phyloP scores from a whole-genome alignment of 2,329 filamentous ascomycete genomes.

The Aureobasidium leucospermi region DNA sequence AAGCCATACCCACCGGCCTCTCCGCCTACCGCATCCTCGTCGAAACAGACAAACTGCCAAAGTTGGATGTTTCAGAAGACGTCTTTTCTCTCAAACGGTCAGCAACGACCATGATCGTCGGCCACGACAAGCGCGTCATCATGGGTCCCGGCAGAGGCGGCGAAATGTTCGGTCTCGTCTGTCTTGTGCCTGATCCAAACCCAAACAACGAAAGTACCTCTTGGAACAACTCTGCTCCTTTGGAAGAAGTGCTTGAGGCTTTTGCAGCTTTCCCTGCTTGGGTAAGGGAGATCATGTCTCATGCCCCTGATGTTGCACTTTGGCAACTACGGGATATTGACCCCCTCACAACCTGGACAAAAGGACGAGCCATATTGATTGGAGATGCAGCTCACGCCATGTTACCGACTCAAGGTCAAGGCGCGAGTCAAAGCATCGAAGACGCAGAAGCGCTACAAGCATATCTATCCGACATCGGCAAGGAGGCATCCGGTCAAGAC shows the following conservation, averaged over 20 bases:
- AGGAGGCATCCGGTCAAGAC: conserved; percentile 16
- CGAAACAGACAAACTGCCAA: conserved; percentile 20
- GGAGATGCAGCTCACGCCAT: conserved; percentile 34
- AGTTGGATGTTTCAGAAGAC: conserved; percentile 12
- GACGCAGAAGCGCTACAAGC: conserved; percentile 33
- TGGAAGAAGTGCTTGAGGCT: conserved; percentile 32
- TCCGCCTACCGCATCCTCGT: conserved; percentile 35
- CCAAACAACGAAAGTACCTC: conserved; percentile 34
- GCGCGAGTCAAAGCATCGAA: conserved; percentile 36
- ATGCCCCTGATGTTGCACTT: conserved; percentile 31
- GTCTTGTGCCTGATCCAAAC: conserved; percentile 38
- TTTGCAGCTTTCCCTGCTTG: conserved; percentile 37
- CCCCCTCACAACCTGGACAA: conserved; percentile 31
- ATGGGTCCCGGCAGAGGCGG: conserved; percentile 40
- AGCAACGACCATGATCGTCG: conserved; percentile 41
- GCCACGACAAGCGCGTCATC: conserved; percentile 31
- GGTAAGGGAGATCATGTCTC: conserved; percentile 29
- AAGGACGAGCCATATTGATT: conserved; percentile 22
- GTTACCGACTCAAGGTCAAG: conserved; percentile 38
- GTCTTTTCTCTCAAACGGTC: conserved; percentile 31
- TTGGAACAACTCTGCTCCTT: conserved; percentile 34
- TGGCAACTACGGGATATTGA: conserved; percentile 42
- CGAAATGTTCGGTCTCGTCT: conserved; percentile 37
- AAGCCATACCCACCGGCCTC: conserved; percentile 29
- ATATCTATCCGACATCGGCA: conserved; percentile 21